phyloP scores from a whole-genome alignment of 2,329 filamentous ascomycete species.

The Thielaviopsis musarum region DNA sequence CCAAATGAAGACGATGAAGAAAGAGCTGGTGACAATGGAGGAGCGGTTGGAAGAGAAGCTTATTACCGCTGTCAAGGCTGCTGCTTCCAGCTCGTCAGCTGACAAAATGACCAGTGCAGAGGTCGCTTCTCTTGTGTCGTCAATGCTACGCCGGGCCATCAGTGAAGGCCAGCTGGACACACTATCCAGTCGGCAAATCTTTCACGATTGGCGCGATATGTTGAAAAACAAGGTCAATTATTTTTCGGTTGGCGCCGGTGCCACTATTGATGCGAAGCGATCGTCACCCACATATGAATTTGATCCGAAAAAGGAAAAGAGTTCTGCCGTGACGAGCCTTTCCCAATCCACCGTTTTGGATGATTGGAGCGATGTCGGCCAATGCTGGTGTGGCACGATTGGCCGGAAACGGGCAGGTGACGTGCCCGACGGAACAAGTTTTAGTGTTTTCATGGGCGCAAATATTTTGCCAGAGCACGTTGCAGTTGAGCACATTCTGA shows the following conservation, averaged over 20 bases:
- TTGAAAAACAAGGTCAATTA: constrained; percentile 52
- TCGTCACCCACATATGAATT: constrained; percentile 42
- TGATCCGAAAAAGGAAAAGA: constrained; percentile 5
- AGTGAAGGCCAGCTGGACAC: constrained; percentile 29
- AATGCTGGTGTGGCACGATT: constrained; percentile 67
- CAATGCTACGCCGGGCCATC: constrained; percentile 27
- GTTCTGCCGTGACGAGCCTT: too few relatives aligned
- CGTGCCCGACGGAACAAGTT: constrained; percentile 37
- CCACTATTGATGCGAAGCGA: constrained; percentile 39
- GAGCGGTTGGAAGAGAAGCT: constrained; percentile 20
- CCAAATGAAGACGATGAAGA: constrained; percentile 24
- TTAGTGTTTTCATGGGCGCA: constrained; percentile 45
- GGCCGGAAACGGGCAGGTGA: constrained; percentile 22
- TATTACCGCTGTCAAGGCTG: constrained; percentile 12
- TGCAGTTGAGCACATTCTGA: constrained; percentile 55
- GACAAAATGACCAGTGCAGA: constrained; percentile 24
- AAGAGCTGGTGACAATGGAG: constrained; percentile 23
- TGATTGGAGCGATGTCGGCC: constrained; percentile 60
- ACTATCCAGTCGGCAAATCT: constrained; percentile 29
- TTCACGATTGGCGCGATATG: constrained; percentile 25
- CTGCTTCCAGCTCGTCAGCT: constrained; percentile 1
- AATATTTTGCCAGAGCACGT: constrained; percentile 50
- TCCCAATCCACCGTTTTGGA: constrained; percentile 44
- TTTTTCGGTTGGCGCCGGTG: constrained; percentile 49
- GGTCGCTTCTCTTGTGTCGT: constrained; percentile 24